Evolutionary conservation across 2,329 filamentous ascomycete genomes (phyloP).

Genomic region (Verticillium nonalfalfae): DNA sequence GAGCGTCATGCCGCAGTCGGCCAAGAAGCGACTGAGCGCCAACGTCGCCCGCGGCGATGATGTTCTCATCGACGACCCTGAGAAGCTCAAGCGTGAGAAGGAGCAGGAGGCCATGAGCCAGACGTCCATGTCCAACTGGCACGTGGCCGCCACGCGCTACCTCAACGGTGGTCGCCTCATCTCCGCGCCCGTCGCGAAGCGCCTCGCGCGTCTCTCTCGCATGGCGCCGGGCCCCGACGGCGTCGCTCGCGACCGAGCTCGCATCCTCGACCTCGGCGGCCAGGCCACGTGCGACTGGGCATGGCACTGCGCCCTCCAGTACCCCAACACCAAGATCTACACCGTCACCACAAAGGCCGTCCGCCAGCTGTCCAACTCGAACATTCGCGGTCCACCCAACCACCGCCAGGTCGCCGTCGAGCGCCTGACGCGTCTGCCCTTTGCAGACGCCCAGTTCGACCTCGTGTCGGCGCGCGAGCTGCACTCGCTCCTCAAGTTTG

Average conservation of each 20-base stretch:
- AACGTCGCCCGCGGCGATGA: slow-evolving; percentile 71
- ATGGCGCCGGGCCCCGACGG: slow-evolving; percentile 37
- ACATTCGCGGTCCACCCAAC: slow-evolving; percentile 78
- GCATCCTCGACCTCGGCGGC: slow-evolving; percentile 82
- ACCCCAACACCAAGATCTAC: slow-evolving; percentile 79
- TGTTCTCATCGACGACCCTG: slow-evolving; percentile 54
- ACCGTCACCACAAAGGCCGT: slow-evolving; percentile 74
- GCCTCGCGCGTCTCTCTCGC: slow-evolving; percentile 48
- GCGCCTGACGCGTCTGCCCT: slow-evolving; percentile 74
- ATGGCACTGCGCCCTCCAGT: slow-evolving; percentile 85
- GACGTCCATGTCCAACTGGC: slow-evolving; percentile 55
- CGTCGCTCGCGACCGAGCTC: slow-evolving; percentile 43
- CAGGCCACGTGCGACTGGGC: slow-evolving; percentile 88
- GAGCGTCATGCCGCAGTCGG: slow-evolving; percentile 59
- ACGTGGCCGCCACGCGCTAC: slow-evolving; percentile 53
- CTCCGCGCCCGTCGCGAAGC: slow-evolving; percentile 56
- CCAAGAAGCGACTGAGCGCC: slow-evolving; percentile 64
- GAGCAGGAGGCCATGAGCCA: slow-evolving; percentile 76
- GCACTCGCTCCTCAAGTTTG: slow-evolving; percentile 74
- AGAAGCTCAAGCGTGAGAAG: slow-evolving; percentile 62
- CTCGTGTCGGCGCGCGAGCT: slow-evolving; percentile 85
- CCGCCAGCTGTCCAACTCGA: slow-evolving; percentile 64
- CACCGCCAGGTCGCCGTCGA: slow-evolving; percentile 78
- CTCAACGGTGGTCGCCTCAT: slow-evolving; percentile 61
- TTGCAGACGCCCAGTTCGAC: slow-evolving; percentile 81